A percentile compares a stretch with the other conserved stretches of the same genome.
Evolutionary conservation across 768 basidiomycete genomes (phyloP).

Genomic region (Naganishia vaughanmartiniae): DNA sequence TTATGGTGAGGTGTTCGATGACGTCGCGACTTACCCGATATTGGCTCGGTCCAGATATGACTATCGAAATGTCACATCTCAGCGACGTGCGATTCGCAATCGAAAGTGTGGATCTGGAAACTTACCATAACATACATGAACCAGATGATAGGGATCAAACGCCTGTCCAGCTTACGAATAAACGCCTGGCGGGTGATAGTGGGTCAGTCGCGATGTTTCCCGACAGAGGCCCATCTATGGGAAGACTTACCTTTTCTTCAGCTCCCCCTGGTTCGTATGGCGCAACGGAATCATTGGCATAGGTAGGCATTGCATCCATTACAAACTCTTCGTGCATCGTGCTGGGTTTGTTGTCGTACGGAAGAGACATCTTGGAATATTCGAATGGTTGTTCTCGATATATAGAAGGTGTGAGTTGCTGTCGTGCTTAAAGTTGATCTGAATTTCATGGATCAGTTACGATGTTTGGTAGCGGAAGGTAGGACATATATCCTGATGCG

Average conservation of each 20-base stretch:
- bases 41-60: constrained; percentile 49
- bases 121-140: constrained; percentile 33
- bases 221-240: too few species aligned
- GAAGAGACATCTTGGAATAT: background rate
- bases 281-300: background rate
- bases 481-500: constrained; percentile 2
- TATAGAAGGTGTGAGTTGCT: background rate
- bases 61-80: constrained; percentile 34
- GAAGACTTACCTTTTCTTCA: constrained; percentile 15
- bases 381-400: background rate
- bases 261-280: constrained; percentile 22
- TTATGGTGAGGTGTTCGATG: background rate
- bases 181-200: too few species aligned
- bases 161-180: constrained; percentile 36
- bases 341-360: constrained; percentile 14
- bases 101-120: background rate
- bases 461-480: background rate
- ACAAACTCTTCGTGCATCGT: constrained; percentile 14
- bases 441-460: background rate
- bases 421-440: too few species aligned
- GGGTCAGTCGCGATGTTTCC: background rate
- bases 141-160: constrained; percentile 34
- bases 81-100: background rate
- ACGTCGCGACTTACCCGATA: constrained; percentile 39
- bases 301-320: background rate